Base-by-base conservation (phyloP, 768 basidiomycete species). In the Galerina sulciceps region DNA sequence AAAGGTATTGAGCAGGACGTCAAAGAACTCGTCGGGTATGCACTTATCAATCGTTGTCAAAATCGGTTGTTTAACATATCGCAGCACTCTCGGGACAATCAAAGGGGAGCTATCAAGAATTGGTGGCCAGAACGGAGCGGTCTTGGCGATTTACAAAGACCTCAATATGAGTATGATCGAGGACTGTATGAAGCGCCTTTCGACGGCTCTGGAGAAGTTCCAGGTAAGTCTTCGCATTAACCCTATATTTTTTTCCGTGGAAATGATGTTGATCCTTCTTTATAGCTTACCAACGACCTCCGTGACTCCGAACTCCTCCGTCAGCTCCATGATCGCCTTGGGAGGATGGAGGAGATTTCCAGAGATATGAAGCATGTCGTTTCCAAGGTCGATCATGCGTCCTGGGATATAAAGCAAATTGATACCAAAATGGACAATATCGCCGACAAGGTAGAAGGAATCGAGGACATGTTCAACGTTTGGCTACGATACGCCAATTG, bases 141-240 rank as follows among this genome's bases (percentile, higher is more conserved):
- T 63, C 14, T 42, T 63, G 11, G 20, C 58, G 17, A 57, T 51
- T n/a, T 51, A 51, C 22, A 51, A 26, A 26, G 49, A 61, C 10
- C 56, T 62, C 43, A 65, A 65, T 31, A 58, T 35, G 20, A 37
- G 41, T 17, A 63, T 53, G 26, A 53, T 65, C 20, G 61, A 62
- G 17, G 57, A 55, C 17, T 65, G 63, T 36, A 48, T 58, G 42
- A 41, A 40, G 14, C 61, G 57, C 2, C 50, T 65, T 47, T 47
- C 60, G 26, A 47, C 36, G 8, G 51, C 63, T 6, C 14, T 51
- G 37, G 49, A 51, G 36, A 51, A 51, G 37, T 51, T 51, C 13
- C 37, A 51, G 37, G 49, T 51, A 40, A 13, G 37, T 38, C 26
- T 26, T 20, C 8, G 49, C 0, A 10, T 11, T 36, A 36, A 9